These are phyloP conservation scores for Boletus rufocinnamomeus DNA, from an alignment of 768 basidiomycete genomes.

Conservation along the genomic window DNA sequence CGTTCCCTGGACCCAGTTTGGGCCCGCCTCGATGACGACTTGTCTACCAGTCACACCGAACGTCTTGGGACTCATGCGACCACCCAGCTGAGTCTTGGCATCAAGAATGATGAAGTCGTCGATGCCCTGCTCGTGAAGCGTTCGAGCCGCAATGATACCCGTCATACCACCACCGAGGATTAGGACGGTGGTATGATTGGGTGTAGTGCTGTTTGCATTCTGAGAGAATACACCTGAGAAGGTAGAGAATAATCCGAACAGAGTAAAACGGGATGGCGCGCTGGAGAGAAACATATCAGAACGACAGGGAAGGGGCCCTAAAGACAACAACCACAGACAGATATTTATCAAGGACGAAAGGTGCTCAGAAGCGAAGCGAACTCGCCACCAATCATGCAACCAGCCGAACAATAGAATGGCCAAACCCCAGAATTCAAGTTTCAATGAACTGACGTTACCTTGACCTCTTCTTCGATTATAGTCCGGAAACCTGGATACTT, in stretches of 20 bases:
- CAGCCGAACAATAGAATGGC: neutral
- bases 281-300: constrained; percentile 17
- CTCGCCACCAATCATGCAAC: neutral
- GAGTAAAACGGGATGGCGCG: neutral
- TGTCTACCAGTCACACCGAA: constrained; percentile 44
- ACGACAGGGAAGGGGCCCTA: neutral
- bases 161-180: constrained; percentile 69
- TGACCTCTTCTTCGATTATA: neutral
- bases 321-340: neutral
- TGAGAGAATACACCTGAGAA: constrained; percentile 6
- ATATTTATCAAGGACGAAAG: neutral
- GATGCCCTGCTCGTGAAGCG: constrained; percentile 54
- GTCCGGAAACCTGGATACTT: neutral
- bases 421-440: neutral
- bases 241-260: constrained; percentile 7
- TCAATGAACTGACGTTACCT: neutral
- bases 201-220: neutral
- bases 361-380: neutral
- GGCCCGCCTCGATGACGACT: constrained; percentile 54
- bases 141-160: constrained; percentile 64
- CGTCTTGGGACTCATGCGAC: constrained; percentile 50
- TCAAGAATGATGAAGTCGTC: constrained; percentile 62
- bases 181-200: constrained; percentile 41
- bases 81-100: constrained; percentile 60
- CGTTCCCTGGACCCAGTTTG: constrained; percentile 64